A percentile compares a stretch with the other conserved stretches of the same genome.
These are phyloP conservation scores for Trichoderma reesei DNA, from an alignment of 495 filamentous ascomycete genomes.

Conservation along the genomic window DNA sequence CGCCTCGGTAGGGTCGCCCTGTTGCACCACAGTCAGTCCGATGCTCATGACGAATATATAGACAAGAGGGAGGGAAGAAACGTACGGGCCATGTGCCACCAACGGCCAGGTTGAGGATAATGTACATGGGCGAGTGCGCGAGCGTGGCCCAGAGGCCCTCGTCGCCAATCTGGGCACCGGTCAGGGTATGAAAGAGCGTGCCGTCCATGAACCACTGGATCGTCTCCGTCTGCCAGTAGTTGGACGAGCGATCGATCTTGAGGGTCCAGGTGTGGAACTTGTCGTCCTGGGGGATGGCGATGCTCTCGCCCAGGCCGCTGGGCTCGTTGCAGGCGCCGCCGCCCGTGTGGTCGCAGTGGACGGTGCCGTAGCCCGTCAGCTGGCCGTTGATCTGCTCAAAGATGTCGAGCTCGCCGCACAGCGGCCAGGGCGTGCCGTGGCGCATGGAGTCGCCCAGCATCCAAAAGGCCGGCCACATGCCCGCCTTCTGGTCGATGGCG, in stretches of 20 bases:
- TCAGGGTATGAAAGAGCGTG: constrained; percentile 26
- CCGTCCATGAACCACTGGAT: constrained; percentile 40
- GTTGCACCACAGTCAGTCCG: not conserved
- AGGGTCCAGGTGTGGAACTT: constrained; percentile 30
- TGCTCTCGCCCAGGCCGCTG: constrained; percentile 22
- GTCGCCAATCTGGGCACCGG: constrained; percentile 32
- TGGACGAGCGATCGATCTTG: not conserved
- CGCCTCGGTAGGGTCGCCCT: constrained; percentile 18
- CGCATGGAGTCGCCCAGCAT: constrained; percentile 39
- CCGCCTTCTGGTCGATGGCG: constrained; percentile 26
- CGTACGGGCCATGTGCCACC: constrained; percentile 29
- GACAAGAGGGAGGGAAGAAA: not conserved
- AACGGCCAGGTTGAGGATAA: constrained; percentile 42
- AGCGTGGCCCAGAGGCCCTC: constrained; percentile 34
- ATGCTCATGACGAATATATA: too few species aligned
- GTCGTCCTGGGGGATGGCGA: constrained; percentile 22
- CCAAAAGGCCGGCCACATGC: constrained; percentile 48
- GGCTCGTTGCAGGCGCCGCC: constrained; percentile 42
- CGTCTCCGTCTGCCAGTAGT: constrained; percentile 29
- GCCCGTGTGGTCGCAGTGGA: constrained; percentile 33
- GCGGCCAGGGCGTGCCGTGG: constrained; percentile 39
- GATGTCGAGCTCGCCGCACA: constrained; percentile 43
- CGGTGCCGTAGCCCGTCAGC: constrained; percentile 34
- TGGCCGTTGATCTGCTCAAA: constrained; percentile 42
- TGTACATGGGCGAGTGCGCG: constrained; percentile 36